These are phyloP conservation scores for Chlorella variabilis DNA, from an alignment of 163 green algal genomes.

Conservation along the genomic window DNA sequence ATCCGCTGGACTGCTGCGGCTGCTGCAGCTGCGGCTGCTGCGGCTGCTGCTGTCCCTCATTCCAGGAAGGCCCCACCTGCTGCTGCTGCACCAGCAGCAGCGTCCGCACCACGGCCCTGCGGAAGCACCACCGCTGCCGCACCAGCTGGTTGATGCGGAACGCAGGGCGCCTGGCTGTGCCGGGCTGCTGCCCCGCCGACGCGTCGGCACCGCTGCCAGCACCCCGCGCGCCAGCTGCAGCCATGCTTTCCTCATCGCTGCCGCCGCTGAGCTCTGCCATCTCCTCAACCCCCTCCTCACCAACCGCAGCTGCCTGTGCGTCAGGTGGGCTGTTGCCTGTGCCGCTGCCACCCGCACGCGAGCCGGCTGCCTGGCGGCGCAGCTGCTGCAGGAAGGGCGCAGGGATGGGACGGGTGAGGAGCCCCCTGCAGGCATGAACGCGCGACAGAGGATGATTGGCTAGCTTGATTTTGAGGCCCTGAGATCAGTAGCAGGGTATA, in stretches of 20 bases:
- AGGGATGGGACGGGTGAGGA: conserved; percentile 12
- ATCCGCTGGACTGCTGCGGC: neutral
- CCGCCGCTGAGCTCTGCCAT: neutral
- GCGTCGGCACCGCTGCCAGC: neutral
- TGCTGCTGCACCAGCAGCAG: conserved; percentile 22
- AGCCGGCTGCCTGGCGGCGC: neutral
- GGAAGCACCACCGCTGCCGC: conserved; percentile 35
- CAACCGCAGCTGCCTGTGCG: too few species aligned
- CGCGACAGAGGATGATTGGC: too few species aligned
- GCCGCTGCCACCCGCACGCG: neutral
- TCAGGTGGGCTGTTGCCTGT: neutral
- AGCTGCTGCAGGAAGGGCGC: conserved; percentile 6
- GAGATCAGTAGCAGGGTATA: too few species aligned
- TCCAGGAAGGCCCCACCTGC: neutral
- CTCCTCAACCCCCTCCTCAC: neutral
- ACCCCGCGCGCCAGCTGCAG: neutral
- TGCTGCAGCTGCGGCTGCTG: neutral
- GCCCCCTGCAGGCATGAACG: neutral
- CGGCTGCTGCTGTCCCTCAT: neutral
- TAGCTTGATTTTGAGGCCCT: too few species aligned
- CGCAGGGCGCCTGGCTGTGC: neutral
- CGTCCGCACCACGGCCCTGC: conserved; percentile 9
- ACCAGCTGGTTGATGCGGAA: conserved; percentile 4
- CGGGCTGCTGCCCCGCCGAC: neutral
- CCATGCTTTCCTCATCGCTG: conserved; percentile 5